A percentile compares a stretch with the other conserved stretches of the same genome.
Evolutionary conservation across 2,329 filamentous ascomycete genomes (phyloP).

Genomic region (Didymella keratinophila): DNA sequence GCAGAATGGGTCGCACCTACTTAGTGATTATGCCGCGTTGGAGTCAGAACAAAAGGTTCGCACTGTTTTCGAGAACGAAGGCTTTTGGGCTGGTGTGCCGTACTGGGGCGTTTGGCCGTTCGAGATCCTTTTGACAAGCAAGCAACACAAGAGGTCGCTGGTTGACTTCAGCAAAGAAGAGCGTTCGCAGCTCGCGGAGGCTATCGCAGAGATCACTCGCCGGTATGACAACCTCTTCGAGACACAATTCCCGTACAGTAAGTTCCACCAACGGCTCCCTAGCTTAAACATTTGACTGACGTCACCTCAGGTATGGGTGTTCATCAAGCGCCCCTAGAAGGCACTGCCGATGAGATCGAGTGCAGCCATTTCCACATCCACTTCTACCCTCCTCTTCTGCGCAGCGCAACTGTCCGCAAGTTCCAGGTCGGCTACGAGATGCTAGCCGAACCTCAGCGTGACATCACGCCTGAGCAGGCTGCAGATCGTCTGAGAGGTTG

Average conservation of each 20-base stretch:
- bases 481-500: conserved; percentile 78
- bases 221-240: conserved; percentile 98
- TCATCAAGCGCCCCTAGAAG: conserved; percentile 90
- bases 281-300: conserved; percentile 17
- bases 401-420: conserved; percentile 93
- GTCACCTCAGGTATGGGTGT: conserved; percentile 76
- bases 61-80: conserved; percentile 85
- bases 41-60: conserved; percentile 84
- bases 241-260: conserved; percentile 94
- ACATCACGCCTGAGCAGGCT: conserved; percentile 97
- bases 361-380: conserved; percentile 94
- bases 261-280: conserved; percentile 41
- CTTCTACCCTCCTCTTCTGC: conserved; percentile 92
- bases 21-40: conserved; percentile 85
- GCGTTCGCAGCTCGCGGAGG: conserved; percentile 77
- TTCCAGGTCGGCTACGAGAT: conserved; percentile 97
- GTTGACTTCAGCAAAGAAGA: conserved; percentile 81
- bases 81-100: conserved; percentile 87
- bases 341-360: conserved; percentile 82
- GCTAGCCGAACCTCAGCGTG: conserved; percentile 95
- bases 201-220: conserved; percentile 85
- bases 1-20: conserved; percentile 75
- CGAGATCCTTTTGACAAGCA: conserved; percentile 88
- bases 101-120: conserved; percentile 99
- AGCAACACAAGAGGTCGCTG: conserved; percentile 81